Percentiles rank a stretch among this genome's conserved stretches.
These are phyloP conservation scores for Plenodomus lindquistii DNA, from an alignment of 2,329 filamentous ascomycete species.

Conservation along the genomic window DNA sequence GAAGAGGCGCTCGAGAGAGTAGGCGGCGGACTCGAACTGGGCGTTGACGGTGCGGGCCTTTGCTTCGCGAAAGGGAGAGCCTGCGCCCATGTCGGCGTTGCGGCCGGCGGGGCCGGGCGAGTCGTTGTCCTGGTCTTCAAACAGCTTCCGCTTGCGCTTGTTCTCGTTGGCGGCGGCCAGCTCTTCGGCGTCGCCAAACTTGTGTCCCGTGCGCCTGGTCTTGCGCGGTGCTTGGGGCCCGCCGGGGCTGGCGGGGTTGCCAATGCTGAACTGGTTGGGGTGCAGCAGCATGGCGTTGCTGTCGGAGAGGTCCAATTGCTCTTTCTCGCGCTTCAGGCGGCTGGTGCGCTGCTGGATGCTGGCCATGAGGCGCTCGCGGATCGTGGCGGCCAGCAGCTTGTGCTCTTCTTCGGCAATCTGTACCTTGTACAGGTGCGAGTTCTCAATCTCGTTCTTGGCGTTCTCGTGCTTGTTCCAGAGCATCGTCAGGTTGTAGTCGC, in stretches of 20 bases:
- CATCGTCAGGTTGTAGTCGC: conserved; percentile 80
- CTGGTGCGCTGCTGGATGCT: conserved; percentile 61
- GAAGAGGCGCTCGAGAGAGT: conserved; percentile 67
- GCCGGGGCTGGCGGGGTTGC: conserved; percentile 65
- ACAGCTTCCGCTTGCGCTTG: conserved; percentile 62
- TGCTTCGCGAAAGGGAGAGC: conserved; percentile 56
- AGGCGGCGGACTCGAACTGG: conserved; percentile 62
- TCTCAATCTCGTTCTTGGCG: conserved; percentile 59
- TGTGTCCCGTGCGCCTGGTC: conserved; percentile 64
- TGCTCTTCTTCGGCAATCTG: conserved; percentile 67
- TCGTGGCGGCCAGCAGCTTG: conserved; percentile 59
- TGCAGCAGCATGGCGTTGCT: conserved; percentile 68
- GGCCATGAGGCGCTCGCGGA: conserved; percentile 64
- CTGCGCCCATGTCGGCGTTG: conserved; percentile 52
- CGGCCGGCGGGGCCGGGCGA: conserved; percentile 59
- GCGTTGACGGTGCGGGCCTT: conserved; percentile 56
- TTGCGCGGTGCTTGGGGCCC: conserved; percentile 64
- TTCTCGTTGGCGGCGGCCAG: conserved; percentile 56
- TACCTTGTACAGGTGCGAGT: conserved; percentile 61
- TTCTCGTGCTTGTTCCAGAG: conserved; percentile 68
- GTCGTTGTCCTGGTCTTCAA: conserved; percentile 60
- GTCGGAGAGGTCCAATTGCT: conserved; percentile 68
- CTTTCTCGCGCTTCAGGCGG: conserved; percentile 65
- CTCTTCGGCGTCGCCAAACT: conserved; percentile 53
- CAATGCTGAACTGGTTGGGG: conserved; percentile 68